Evolutionary conservation across 2,329 filamentous ascomycete species (phyloP).

Genomic region (Phyllosticta capitalensis): DNA sequence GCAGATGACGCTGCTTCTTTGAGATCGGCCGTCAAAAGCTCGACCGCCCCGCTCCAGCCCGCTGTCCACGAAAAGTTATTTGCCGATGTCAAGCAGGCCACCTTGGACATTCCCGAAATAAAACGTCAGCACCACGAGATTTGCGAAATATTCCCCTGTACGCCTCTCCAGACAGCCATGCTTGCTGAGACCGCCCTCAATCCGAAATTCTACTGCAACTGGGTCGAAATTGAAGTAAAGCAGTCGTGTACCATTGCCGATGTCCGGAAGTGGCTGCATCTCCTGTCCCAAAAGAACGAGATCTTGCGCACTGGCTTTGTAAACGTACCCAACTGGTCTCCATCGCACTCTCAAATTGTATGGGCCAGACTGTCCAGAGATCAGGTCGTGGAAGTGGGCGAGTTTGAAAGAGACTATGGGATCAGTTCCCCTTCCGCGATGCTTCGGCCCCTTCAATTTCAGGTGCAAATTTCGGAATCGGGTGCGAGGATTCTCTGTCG

Average conservation of each 20-base stretch:
- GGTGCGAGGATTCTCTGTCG: slow-evolving; percentile 35
- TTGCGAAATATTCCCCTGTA: slow-evolving; percentile 50
- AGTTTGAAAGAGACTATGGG: slow-evolving; percentile 32
- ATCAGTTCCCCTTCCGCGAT: slow-evolving; percentile 30
- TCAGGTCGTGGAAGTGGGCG: slow-evolving; percentile 36
- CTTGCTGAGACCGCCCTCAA: slow-evolving; percentile 60
- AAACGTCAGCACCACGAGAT: slow-evolving; percentile 11
- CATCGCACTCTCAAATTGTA: slow-evolving; percentile 52
- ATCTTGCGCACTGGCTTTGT: slow-evolving; percentile 68
- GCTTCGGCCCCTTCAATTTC: slow-evolving; percentile 53
- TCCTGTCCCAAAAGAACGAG: slow-evolving; percentile 41
- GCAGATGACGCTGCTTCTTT: slow-evolving; percentile 32
- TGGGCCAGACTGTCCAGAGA: slow-evolving; percentile 44
- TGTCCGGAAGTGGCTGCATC: slow-evolving; percentile 30
- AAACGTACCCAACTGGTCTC: slow-evolving; percentile 29
- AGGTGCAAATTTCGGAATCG: slow-evolving; percentile 34
- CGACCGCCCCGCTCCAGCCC: background rate
- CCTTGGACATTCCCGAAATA: slow-evolving; percentile 13
- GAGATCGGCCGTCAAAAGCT: background rate
- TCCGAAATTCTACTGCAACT: slow-evolving; percentile 63
- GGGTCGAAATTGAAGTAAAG: slow-evolving; percentile 51
- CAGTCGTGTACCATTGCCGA: slow-evolving; percentile 19
- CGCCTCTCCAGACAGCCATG: slow-evolving; percentile 69
- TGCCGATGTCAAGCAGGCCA: slow-evolving; percentile 5
- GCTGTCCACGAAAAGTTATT: background rate